Percentiles rank a stretch among this genome's conserved stretches.
These are phyloP conservation scores for Neurospora sp. DNA, from an alignment of 495 filamentous ascomycete genomes.

Conservation along the genomic window DNA sequence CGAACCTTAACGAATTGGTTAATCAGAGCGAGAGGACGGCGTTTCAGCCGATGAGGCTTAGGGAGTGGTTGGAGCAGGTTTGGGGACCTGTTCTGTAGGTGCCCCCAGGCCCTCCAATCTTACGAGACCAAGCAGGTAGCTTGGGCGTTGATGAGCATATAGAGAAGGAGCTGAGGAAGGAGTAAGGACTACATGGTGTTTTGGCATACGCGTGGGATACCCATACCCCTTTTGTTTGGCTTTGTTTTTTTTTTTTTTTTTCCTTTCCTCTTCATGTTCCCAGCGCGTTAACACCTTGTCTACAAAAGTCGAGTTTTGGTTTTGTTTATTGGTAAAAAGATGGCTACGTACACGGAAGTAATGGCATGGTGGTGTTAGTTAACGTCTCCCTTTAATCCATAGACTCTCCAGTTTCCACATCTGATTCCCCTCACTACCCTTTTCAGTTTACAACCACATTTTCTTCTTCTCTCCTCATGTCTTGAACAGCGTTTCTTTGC, in stretches of 20 bases:
- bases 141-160: not conserved
- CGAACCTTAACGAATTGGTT: slow-evolving; percentile 34
- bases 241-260: not conserved
- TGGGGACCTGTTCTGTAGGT: slow-evolving; percentile 30
- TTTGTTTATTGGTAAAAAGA: not conserved
- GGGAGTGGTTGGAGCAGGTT: slow-evolving; percentile 36
- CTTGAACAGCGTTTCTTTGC: not conserved
- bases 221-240: not conserved
- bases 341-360: not conserved
- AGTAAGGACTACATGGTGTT: not conserved
- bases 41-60: slow-evolving; percentile 33
- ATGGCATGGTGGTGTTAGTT: too few species aligned
- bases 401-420: not conserved
- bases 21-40: slow-evolving; percentile 30
- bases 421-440: not conserved
- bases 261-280: not conserved
- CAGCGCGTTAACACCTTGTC: not conserved
- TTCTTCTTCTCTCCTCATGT: not conserved
- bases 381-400: not conserved
- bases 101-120: not conserved
- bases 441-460: not conserved
- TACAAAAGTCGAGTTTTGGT: not conserved
- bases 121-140: not conserved
- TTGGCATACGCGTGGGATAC: not conserved
- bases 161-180: not conserved